Base-by-base conservation (phyloP, 176 grass and related monocot genomes). In the Hyparrhenia diplandra region DNA sequence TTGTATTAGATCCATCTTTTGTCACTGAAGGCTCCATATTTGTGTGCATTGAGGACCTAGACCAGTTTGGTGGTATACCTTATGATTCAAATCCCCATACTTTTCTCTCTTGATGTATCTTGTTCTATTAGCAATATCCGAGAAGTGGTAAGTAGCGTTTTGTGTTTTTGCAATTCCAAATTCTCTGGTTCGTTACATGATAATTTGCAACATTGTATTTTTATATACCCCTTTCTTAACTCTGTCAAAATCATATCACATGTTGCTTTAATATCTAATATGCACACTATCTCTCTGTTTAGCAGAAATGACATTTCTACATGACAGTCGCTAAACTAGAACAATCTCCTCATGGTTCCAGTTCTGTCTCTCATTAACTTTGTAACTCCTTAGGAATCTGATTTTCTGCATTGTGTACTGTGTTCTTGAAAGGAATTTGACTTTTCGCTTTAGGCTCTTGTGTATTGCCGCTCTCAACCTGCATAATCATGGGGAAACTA, bases 41-140 rank as follows among this genome's bases (percentile, higher is more conserved):
- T 71, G 68, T 99, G n/a, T 99, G 87, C 83, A 85, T 88, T 84
- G 96, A 99, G 90, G 88, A 99, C 65, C 43, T 95, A 59, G 34
- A 78, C 59, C 88, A 85, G 46, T 99, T 99, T 84, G 94, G 92
- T 71, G 84, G 73, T 78, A 77, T 82, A 62, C 66, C 69, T 31
- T 34, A 52, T 92, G 82, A 91, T 86, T 76, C 70, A 72, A 75
- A 69, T 62, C 54, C n/a, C 84, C 88, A 74, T 99, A 99, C 51
- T 95, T 84, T 52, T 89, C 85, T n/a, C n/a, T 74, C 81, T 93
- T 32, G 90, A 95, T 77, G 87, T 81, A 60, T 84, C 34, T 29
- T 99, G 92, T 60, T 77, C 72, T 24, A 90, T 99, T 60, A 40
- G 75, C n/a, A 75, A 81, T 73, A 95, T 99, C 84, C 76, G 82